These are phyloP conservation scores for Coniosporium tulheliwenetii DNA, from an alignment of 2,329 filamentous ascomycete genomes.

Conservation along the genomic window DNA sequence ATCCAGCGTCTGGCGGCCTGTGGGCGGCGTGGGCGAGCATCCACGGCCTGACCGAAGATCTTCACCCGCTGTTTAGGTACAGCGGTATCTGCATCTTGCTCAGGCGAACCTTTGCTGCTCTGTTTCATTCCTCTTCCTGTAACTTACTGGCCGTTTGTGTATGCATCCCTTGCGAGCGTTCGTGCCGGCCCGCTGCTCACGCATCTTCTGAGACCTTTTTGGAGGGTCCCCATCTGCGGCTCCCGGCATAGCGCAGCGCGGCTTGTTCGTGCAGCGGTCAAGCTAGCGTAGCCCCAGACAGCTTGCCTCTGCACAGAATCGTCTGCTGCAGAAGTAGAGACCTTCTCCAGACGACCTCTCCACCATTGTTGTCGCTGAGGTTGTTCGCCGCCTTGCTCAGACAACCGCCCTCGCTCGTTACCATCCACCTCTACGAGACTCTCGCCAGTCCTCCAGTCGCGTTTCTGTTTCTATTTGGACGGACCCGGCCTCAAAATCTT, in stretches of 20 bases:
- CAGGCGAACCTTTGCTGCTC: neutral
- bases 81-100: neutral
- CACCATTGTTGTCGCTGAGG: neutral
- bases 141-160: neutral
- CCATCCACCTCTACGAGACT: neutral
- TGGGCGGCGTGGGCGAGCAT: neutral
- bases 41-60: neutral
- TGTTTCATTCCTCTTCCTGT: neutral
- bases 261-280: neutral
- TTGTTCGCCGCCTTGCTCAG: neutral
- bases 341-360: neutral
- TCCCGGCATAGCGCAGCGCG: neutral
- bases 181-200: neutral
- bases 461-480: neutral
- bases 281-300: neutral
- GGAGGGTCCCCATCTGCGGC: neutral
- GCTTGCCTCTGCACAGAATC: neutral
- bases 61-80: neutral
- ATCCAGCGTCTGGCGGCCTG: neutral
- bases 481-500: neutral
- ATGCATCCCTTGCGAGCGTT: neutral
- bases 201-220: neutral
- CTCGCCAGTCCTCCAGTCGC: neutral
- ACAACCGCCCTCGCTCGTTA: neutral
- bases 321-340: neutral